Evolutionary conservation across 2,329 filamentous ascomycete genomes (phyloP).

Genomic region (Penicillium brasilianum): DNA sequence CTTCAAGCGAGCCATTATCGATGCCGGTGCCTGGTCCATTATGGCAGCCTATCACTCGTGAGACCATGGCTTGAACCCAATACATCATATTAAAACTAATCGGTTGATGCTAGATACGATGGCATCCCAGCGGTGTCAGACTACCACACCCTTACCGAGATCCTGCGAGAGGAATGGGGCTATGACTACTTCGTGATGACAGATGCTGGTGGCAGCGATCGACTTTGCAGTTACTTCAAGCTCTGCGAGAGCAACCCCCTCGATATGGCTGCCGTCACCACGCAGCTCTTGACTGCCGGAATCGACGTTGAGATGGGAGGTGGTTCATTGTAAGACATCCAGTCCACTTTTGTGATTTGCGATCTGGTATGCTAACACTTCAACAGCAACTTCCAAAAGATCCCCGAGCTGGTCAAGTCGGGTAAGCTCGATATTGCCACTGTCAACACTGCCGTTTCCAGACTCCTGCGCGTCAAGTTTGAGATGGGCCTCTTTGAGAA

Average conservation of each 20-base stretch:
- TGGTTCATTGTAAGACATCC: conserved; percentile 60
- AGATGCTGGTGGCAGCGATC: conserved; percentile 73
- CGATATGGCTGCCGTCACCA: conserved; percentile 68
- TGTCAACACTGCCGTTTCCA: conserved; percentile 69
- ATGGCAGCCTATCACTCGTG: conserved; percentile 75
- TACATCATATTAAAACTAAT: background rate
- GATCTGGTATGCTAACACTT: conserved; percentile 13
- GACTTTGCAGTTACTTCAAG: conserved; percentile 67
- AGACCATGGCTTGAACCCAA: conserved; percentile 9
- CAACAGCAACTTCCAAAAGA: conserved; percentile 65
- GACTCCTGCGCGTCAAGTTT: conserved; percentile 71
- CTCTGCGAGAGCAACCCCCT: conserved; percentile 65
- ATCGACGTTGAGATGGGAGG: conserved; percentile 79
- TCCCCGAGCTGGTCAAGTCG: conserved; percentile 66
- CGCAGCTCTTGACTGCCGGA: conserved; percentile 68
- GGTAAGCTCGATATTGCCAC: conserved; percentile 64
- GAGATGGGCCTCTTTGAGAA: conserved; percentile 72
- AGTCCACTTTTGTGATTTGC: rapidly evolving
- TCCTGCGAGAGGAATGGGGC: conserved; percentile 73
- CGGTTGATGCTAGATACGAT: conserved; percentile 59
- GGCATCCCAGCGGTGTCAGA: conserved; percentile 71
- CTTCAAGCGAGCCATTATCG: conserved; percentile 73
- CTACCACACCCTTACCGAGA: conserved; percentile 68
- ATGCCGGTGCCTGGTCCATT: conserved; percentile 68
- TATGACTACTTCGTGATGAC: conserved; percentile 70